Percentiles rank a stretch among this genome's conserved stretches.
Conservation (phyloP, 192 early-diverging fungal genomes). For the Chytriomyces sp. region DNA sequence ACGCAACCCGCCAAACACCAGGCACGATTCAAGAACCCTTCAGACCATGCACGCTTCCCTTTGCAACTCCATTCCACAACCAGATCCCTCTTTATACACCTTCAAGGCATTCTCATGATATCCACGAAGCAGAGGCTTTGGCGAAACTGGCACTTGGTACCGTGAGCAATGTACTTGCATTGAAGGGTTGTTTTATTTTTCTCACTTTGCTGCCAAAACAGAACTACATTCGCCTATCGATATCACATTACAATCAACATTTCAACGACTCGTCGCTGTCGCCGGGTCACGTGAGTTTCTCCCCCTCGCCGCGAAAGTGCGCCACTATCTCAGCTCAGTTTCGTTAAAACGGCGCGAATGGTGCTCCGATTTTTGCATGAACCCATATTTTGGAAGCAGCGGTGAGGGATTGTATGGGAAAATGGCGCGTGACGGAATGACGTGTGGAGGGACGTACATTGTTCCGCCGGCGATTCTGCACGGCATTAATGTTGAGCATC, state of each 20-base stretch:
- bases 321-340: slow-evolving; percentile 13
- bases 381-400: slow-evolving; percentile 3
- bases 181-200: not conserved
- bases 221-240: slow-evolving; percentile 8
- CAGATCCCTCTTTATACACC: slow-evolving; percentile 5
- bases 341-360: slow-evolving; percentile 24
- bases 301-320: slow-evolving; percentile 27
- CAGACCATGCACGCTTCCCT: no score
- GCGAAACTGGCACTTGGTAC: slow-evolving; percentile 23
- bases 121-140: slow-evolving; percentile 23
- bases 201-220: not conserved
- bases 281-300: slow-evolving; percentile 23
- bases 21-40: no score
- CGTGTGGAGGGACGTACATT: slow-evolving; percentile 27
- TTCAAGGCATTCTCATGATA: slow-evolving; percentile 14
- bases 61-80: slow-evolving; percentile 2
- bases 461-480: slow-evolving; percentile 19
- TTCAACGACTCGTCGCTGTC: slow-evolving; percentile 19
- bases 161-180: not conserved
- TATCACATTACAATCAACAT: slow-evolving; percentile 19
- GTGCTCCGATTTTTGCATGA: slow-evolving; percentile 19
- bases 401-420: slow-evolving; percentile 20
- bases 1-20: no score
- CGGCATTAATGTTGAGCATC: slow-evolving; percentile 19
- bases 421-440: slow-evolving; percentile 4